phyloP scores from a whole-genome alignment of 2,329 filamentous ascomycete genomes.

The Aspergillus sp. region DNA sequence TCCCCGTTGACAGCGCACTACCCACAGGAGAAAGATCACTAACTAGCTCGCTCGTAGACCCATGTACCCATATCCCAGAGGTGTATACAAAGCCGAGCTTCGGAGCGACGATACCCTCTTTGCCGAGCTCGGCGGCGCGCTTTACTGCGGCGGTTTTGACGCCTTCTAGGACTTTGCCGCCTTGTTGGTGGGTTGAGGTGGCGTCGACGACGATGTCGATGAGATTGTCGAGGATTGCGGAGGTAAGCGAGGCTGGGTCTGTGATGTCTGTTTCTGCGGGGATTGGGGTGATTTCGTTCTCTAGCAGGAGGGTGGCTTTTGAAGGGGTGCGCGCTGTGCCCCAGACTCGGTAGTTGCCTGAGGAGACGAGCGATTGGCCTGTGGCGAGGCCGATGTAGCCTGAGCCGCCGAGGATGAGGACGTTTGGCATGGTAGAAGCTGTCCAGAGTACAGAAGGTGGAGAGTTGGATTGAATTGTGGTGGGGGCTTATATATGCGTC shows the following conservation, averaged over 20 bases:
- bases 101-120: slow-evolving; percentile 18
- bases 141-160: slow-evolving; percentile 15
- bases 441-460: no score
- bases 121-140: background rate
- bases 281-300: background rate
- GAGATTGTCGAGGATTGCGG: slow-evolving; percentile 18
- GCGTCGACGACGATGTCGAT: slow-evolving; percentile 40
- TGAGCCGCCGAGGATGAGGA: slow-evolving; percentile 33
- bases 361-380: slow-evolving; percentile 23
- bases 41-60: slow-evolving; percentile 25
- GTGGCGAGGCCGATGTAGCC: slow-evolving; percentile 33
- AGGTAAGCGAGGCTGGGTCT: slow-evolving; percentile 5
- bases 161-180: slow-evolving; percentile 21
- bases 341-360: slow-evolving; percentile 35
- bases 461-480: no score
- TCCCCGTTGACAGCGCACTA: background rate
- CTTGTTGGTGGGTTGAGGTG: slow-evolving; percentile 24
- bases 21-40: slow-evolving; percentile 11
- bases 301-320: slow-evolving; percentile 31
- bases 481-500: no score
- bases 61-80: slow-evolving; percentile 41
- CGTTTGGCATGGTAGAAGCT: slow-evolving; percentile 26
- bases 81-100: slow-evolving; percentile 42
- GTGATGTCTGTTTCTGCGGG: background rate
- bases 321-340: slow-evolving; percentile 32